Percentiles rank a stretch among this genome's conserved stretches.
Conservation (phyloP, 75 land plant species). For the Picea sitchensis region DNA sequence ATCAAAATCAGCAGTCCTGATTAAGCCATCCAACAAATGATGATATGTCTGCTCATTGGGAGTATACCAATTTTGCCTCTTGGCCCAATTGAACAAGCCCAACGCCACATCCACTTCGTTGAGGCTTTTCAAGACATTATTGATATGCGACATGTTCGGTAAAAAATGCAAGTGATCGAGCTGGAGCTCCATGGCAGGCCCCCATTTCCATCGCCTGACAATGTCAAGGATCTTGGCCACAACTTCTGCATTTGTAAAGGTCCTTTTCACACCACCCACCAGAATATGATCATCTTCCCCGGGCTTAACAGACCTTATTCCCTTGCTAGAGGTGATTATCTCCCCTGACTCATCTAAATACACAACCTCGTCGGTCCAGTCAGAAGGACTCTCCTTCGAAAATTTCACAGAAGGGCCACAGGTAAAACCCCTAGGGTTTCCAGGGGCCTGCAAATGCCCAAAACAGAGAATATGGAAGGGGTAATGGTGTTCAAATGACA, state of each 20-base stretch:
- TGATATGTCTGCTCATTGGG: slow-evolving; percentile 41
- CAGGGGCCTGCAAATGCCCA: no score
- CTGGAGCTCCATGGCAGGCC: slow-evolving; percentile 60
- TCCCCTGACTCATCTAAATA: slow-evolving; percentile 68
- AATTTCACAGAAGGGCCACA: no score
- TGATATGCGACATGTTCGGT: slow-evolving; percentile 40
- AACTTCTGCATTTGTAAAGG: slow-evolving; percentile 43
- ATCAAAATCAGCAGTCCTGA: slow-evolving; percentile 29
- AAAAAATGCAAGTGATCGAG: slow-evolving; percentile 55
- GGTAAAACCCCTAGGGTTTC: no score
- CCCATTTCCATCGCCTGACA: slow-evolving; percentile 73
- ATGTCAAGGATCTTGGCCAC: slow-evolving; percentile 58
- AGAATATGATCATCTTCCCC: slow-evolving; percentile 59
- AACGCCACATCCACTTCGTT: slow-evolving; percentile 37
- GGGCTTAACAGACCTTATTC: slow-evolving; percentile 55
- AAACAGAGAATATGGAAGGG: no score
- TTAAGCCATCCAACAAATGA: slow-evolving; percentile 47
- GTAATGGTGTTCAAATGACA: no score
- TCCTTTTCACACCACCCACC: slow-evolving; percentile 56
- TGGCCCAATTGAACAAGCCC: slow-evolving; percentile 67
- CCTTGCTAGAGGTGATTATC: slow-evolving; percentile 51
- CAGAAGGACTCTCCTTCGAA: slow-evolving; percentile 1
- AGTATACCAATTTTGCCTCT: slow-evolving; percentile 57
- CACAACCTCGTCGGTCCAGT: slow-evolving; percentile 70
- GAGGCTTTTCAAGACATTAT: slow-evolving; percentile 37